phyloP scores from a whole-genome alignment of 257 asterid species.

The Orobanche coerulescens region DNA sequence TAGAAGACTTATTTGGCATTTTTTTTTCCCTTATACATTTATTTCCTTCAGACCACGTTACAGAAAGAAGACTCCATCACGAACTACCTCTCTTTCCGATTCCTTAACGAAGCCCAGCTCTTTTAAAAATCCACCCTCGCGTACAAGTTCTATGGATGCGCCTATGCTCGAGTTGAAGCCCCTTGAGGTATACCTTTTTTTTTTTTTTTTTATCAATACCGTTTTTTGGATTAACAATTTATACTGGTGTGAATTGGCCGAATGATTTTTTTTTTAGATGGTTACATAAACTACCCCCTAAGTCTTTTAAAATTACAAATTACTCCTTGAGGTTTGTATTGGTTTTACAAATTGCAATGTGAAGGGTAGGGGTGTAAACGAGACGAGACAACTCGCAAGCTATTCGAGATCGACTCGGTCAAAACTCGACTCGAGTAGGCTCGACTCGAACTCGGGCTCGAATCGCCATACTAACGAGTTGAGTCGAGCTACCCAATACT shows the following conservation, averaged over 20 bases:
- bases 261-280: neutral
- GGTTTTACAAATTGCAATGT: neutral
- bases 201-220: neutral
- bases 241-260: neutral
- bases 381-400: no score
- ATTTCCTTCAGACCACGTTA: conserved; percentile 55
- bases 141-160: conserved; percentile 33
- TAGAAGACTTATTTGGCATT: neutral
- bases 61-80: conserved; percentile 37
- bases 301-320: no score
- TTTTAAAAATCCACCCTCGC: conserved; percentile 43
- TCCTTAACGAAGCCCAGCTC: conserved; percentile 55
- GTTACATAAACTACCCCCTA: neutral
- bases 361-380: no score
- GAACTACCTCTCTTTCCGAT: conserved; percentile 29
- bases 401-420: no score
- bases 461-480: no score
- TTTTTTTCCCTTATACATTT: neutral
- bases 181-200: conserved; percentile 48
- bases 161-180: conserved; percentile 78
- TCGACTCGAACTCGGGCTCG: no score
- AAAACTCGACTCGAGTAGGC: no score
- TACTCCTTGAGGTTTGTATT: no score
- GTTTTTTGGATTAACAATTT: neutral
- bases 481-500: no score